A percentile compares a stretch with the other conserved stretches of the same genome.
Evolutionary conservation across 441 rosid genomes (phyloP).

Genomic region (Croton setiger): DNA sequence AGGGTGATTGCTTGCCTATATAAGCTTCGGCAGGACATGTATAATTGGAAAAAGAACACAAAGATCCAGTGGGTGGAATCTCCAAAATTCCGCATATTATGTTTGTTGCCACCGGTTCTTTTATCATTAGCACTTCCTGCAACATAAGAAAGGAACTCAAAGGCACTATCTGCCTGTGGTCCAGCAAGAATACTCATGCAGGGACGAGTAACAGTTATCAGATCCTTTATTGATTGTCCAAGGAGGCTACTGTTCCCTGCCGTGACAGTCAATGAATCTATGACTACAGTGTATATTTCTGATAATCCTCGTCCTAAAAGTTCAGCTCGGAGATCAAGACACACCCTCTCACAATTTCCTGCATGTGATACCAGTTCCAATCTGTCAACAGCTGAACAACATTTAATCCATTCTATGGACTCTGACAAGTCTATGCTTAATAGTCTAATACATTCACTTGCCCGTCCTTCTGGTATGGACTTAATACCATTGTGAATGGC

Average conservation of each 20-base stretch:
- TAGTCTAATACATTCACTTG: slow-evolving; percentile 56
- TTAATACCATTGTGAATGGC: slow-evolving; percentile 54
- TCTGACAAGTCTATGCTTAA: slow-evolving; percentile 59
- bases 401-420: slow-evolving; percentile 68
- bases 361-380: slow-evolving; percentile 27
- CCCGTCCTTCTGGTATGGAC: slow-evolving; percentile 91
- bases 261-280: slow-evolving; percentile 70
- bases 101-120: slow-evolving; percentile 31
- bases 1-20: slow-evolving; percentile 65
- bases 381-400: slow-evolving; percentile 31
- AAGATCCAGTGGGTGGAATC: slow-evolving; percentile 53
- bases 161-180: slow-evolving; percentile 40
- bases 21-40: slow-evolving; percentile 73
- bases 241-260: slow-evolving; percentile 67
- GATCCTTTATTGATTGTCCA: slow-evolving; percentile 53
- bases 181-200: slow-evolving; percentile 55
- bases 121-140: slow-evolving; percentile 38
- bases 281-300: slow-evolving; percentile 57
- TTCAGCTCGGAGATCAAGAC: slow-evolving; percentile 43
- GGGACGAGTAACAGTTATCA: slow-evolving; percentile 55
- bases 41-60: slow-evolving; percentile 67
- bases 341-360: slow-evolving; percentile 17
- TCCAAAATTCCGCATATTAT: slow-evolving; percentile 22
- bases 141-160: slow-evolving; percentile 45
- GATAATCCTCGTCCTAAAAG: slow-evolving; percentile 67